A percentile compares a stretch with the other conserved stretches of the same genome.
Conservation (phyloP, 1,139 yeast species). For the Candida smagusa region DNA sequence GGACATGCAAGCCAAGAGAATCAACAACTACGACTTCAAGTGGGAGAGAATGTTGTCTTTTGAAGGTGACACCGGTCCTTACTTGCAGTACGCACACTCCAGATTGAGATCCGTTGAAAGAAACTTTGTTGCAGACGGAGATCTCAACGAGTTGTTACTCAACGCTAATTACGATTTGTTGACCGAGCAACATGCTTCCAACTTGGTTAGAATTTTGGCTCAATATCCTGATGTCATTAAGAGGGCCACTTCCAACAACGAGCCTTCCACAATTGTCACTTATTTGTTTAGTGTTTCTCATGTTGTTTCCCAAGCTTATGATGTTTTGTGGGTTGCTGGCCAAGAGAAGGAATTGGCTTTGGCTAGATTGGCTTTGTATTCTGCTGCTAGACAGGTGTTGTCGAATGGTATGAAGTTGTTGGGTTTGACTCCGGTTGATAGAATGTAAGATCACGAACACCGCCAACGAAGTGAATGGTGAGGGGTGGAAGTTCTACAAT, state of each 20-base stretch:
- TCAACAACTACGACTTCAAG: constrained; percentile 92
- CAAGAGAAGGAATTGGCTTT: constrained; percentile 84
- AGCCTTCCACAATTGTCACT: constrained; percentile 93
- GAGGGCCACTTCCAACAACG: constrained; percentile 79
- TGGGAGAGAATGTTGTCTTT: constrained; percentile 99
- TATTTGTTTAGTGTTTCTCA: constrained; percentile 90
- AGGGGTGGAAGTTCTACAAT: no score
- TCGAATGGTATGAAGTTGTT: constrained; percentile 87
- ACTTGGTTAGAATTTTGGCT: constrained; percentile 73
- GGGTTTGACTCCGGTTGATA: constrained; percentile 95
- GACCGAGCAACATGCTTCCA: constrained; percentile 71
- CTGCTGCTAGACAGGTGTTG: constrained; percentile 86
- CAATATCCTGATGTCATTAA: constrained; percentile 91
- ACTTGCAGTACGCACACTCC: constrained; percentile 97
- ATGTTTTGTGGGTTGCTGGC: constrained; percentile 95
- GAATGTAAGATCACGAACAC: constrained; percentile 78
- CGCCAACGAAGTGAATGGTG: no score
- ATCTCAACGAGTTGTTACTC: constrained; percentile 18
- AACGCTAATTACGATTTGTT: constrained; percentile 70
- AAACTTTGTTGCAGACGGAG: constrained; percentile 44
- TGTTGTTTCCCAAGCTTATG: constrained; percentile 92
- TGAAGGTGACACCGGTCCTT: constrained; percentile 99
- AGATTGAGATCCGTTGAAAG: constrained; percentile 94
- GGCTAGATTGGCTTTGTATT: constrained; percentile 91
- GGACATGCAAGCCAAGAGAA: constrained; percentile 97